Base-by-base conservation (phyloP, 768 basidiomycete genomes). In the Pleurotus eryngii region DNA sequence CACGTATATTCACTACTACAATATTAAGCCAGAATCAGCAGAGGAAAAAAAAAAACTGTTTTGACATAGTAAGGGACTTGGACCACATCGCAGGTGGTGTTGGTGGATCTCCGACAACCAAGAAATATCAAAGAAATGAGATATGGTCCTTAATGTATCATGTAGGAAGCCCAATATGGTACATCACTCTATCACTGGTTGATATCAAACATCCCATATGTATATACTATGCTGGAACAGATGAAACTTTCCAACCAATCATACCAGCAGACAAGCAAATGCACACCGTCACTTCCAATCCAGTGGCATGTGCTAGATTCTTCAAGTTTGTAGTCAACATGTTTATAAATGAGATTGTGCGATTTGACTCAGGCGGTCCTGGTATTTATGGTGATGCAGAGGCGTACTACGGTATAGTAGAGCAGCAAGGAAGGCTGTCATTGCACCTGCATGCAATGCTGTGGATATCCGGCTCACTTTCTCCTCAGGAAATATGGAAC, bases 321-420 rank as follows among this genome's bases (percentile, higher is more conserved):
- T 75, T 75, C 55, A 57, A 74, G 26, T 58, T 67, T 11, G 62
- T 74, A 57, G 62, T 72, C 0, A 24, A 65, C 7, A 18, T 63
- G 11, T 68, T 75, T 35, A 66, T 75, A 2, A 64, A 65, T 35
- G 65, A 73, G 61, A 63, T 72, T 0, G 57, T 72, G 7, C 66
- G 67, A 3, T 47, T 64, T 9, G 57, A 50, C 14, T 37, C 37
- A 4, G 45, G 61, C 8, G 40, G 61, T 27, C 8, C 35, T 12
- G 72, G 72, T 0, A 15, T 72, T 12, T 74, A 64, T 55, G 73
- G 75, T 0, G 26, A 64, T 0, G 69, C 69, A 2, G 38, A 48
- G 14, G 70, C 63, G 0, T 74, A 75, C 46, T 76, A 74, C 59
- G 74, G 76, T 3, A 75, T 72, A 1, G 73, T 76, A 0, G 74